Evolutionary conservation across 176 grass and related monocot species (phyloP), one percentile per base, ranked within the genome.

Genomic region (Carex scoparia): DNA sequence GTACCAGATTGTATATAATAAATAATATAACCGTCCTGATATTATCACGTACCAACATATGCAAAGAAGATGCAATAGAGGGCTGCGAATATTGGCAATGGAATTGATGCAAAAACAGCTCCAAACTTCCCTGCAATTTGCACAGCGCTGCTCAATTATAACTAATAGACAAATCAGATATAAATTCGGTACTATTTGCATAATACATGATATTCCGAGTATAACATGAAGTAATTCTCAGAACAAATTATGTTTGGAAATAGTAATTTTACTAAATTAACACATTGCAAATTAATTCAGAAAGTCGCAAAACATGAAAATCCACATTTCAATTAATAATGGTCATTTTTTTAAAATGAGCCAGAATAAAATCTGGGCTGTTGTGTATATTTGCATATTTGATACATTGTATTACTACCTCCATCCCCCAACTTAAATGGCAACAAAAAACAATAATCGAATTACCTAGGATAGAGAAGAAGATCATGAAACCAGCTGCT

Each of bases 401-500:
- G 27, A 78, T 57, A 78, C 12, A 78, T 78, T 4, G 28, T 13
- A 16, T 78, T 31, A 78, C 51, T 56, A 27, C 27, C 11, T 1
- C 27, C 48, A 77, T 3, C 1, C 27, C 5, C 74, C 5, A 48
- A 30, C 5, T 65, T 32, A 48, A 31, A 51, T 51, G 48, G 48
- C 48, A 82, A 81, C 0, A 38, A 14, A 44, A 1, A 33, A 23
- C 7, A 7, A 65, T 55, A 12, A 61, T 61, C 57, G 84, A 42
- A 61, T 84, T 87, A 96, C 97, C 96, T 65, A 99, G 68, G 73
- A 99, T 88, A 69, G 97, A 99, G 60, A 99, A 99, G 86, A 99
- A 99, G 68, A 99, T 95, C 97, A 99, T 99, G 87, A 99, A 99
- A 65, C 97, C 93, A 71, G 97, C 97, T 86, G 97, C 94, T 91